phyloP scores from a whole-genome alignment of 805 yeast species.

The Metschnikowia hibisci region DNA sequence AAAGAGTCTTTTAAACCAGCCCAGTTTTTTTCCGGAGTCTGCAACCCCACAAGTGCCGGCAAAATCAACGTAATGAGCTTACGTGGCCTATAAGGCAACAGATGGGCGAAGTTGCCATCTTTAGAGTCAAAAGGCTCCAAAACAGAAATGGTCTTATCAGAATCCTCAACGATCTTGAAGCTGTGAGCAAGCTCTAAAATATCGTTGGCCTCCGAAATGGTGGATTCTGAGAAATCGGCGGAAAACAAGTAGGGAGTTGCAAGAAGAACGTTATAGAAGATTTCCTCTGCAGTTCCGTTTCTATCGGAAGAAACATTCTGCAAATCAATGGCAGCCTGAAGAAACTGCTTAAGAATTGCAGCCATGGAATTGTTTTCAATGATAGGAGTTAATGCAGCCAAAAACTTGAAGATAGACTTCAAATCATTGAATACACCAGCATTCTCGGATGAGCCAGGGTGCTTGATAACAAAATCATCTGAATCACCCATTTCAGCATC shows the following conservation, averaged over 20 bases:
- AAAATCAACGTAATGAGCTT: slow-evolving; percentile 47
- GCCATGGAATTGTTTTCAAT: slow-evolving; percentile 42
- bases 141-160: slow-evolving; percentile 15
- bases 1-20: slow-evolving; percentile 25
- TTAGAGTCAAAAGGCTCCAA: slow-evolving; percentile 39
- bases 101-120: slow-evolving; percentile 23
- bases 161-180: slow-evolving; percentile 29
- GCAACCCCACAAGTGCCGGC: slow-evolving; percentile 43
- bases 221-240: slow-evolving; percentile 32
- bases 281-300: slow-evolving; percentile 61
- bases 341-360: slow-evolving; percentile 49
- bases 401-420: slow-evolving; percentile 67
- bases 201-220: slow-evolving; percentile 37
- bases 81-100: slow-evolving; percentile 49
- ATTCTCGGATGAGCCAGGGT: slow-evolving; percentile 20
- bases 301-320: slow-evolving; percentile 41
- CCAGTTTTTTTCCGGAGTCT: slow-evolving; percentile 40
- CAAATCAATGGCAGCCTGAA: slow-evolving; percentile 53
- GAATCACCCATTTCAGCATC: slow-evolving; percentile 13
- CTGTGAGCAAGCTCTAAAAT: slow-evolving; percentile 44
- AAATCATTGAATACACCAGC: slow-evolving; percentile 66
- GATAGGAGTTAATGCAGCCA: slow-evolving; percentile 63
- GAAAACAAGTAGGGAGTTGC: slow-evolving; percentile 63
- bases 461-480: not conserved
- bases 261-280: slow-evolving; percentile 57